phyloP scores from a whole-genome alignment of 306 rosid species.

The Quercus wislizeni region DNA sequence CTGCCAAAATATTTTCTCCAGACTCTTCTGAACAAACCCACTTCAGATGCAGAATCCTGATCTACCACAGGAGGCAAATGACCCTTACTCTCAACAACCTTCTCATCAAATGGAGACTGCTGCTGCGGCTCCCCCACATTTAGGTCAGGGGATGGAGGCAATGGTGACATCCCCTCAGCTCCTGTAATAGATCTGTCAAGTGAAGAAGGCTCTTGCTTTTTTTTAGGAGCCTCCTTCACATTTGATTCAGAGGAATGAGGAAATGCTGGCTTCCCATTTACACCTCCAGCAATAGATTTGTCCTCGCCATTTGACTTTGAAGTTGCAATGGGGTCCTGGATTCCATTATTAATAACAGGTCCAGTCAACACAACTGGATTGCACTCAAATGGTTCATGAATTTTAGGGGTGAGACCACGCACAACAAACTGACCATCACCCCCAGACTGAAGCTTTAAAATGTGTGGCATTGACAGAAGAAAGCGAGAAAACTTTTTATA shows the following conservation, averaged over 20 bases:
- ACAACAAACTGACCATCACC: slow-evolving; percentile 32
- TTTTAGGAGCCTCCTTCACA: slow-evolving; percentile 13
- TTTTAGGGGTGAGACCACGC: background rate
- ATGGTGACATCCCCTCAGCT: slow-evolving; percentile 22
- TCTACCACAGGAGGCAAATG: background rate
- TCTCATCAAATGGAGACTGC: background rate
- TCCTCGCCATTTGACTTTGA: slow-evolving; percentile 29
- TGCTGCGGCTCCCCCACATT: background rate
- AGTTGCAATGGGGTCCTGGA: slow-evolving; percentile 12
- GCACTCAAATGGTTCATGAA: slow-evolving; percentile 20
- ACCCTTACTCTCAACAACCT: slow-evolving; percentile 27
- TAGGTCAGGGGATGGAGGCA: slow-evolving; percentile 21
- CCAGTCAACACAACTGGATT: slow-evolving; percentile 15
- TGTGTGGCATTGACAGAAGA: slow-evolving; percentile 48
- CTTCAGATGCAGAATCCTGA: slow-evolving; percentile 24
- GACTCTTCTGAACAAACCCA: slow-evolving; percentile 31
- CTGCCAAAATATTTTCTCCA: slow-evolving; percentile 34
- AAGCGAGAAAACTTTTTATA: slow-evolving; percentile 43
- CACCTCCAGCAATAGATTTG: slow-evolving; percentile 15
- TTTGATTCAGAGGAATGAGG: slow-evolving; percentile 20
- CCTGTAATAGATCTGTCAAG: slow-evolving; percentile 10
- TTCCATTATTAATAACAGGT: slow-evolving; percentile 20
- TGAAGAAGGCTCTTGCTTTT: slow-evolving; percentile 20
- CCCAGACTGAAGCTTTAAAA: slow-evolving; percentile 31
- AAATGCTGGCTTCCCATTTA: slow-evolving; percentile 15